phyloP scores from a whole-genome alignment of 2,329 filamentous ascomycete species.

The Colletotrichum sidae region DNA sequence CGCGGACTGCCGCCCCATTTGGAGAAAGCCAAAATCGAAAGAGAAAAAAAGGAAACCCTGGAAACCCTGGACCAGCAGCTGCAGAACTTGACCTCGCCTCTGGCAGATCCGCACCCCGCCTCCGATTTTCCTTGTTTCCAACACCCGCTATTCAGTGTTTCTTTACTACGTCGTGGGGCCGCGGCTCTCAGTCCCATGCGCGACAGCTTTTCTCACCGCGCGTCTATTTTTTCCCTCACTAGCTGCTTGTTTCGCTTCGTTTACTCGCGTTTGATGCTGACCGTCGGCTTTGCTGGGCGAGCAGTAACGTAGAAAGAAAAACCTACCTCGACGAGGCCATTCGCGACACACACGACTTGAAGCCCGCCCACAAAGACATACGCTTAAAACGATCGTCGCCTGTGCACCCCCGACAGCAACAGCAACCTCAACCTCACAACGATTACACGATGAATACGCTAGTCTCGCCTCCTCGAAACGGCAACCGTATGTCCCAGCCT shows the following conservation, averaged over 20 bases:
- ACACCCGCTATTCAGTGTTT: conserved; percentile 25
- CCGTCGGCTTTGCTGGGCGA: conserved; percentile 35
- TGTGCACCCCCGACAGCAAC: conserved; percentile 42
- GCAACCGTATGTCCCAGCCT: conserved; percentile 70
- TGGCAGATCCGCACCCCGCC: conserved; percentile 32
- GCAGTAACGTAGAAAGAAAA: conserved; percentile 48
- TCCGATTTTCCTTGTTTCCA: conserved; percentile 35
- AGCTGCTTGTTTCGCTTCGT: not conserved
- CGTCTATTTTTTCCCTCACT: not conserved
- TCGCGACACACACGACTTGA: conserved; percentile 56
- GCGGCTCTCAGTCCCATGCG: not conserved
- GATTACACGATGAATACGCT: conserved; percentile 81
- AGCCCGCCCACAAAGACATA: conserved; percentile 45
- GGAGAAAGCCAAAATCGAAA: conserved; percentile 22
- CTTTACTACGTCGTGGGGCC: conserved; percentile 16
- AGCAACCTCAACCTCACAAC: conserved; percentile 78
- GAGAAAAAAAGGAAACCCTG: not conserved
- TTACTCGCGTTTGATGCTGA: conserved; percentile 27
- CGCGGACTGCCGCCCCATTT: conserved; percentile 30
- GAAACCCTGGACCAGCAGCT: conserved; percentile 23
- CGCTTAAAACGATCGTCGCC: too few species aligned
- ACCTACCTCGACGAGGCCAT: conserved; percentile 43
- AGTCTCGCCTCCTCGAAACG: conserved; percentile 79
- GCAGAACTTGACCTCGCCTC: conserved; percentile 19
- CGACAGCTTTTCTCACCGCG: too few species aligned